Conservation (phyloP, 768 basidiomycete genomes). For the Sporobolomyces pararoseus region DNA sequence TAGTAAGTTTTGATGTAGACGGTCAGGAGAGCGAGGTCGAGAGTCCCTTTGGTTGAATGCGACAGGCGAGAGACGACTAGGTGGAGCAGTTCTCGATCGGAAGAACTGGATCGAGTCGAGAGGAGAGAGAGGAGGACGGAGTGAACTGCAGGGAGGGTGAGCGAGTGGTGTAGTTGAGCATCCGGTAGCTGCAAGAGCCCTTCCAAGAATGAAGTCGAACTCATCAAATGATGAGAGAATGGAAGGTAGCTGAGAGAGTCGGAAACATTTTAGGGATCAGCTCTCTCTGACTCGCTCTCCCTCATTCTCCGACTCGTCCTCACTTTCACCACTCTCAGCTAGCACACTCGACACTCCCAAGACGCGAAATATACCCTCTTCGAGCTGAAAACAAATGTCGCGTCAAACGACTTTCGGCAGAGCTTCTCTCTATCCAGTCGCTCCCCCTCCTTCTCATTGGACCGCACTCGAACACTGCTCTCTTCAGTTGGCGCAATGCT, state of each 20-base stretch:
- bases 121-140: not conserved
- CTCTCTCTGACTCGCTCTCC: not conserved
- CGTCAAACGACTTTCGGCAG: constrained; percentile 6
- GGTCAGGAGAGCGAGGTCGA: constrained; percentile 18
- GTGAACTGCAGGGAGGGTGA: not conserved
- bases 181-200: not conserved
- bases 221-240: constrained; percentile 1
- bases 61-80: constrained; percentile 11
- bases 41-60: not conserved
- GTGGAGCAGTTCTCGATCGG: constrained; percentile 6
- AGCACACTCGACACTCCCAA: not conserved
- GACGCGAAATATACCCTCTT: not conserved
- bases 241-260: no score
- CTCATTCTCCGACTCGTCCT: not conserved
- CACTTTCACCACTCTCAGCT: not conserved
- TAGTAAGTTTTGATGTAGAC: constrained; percentile 22
- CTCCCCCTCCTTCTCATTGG: constrained; percentile 25
- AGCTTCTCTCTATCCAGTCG: constrained; percentile 24
- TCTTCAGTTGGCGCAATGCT: not conserved
- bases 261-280: not conserved
- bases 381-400: not conserved
- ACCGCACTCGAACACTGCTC: constrained; percentile 19
- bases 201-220: not conserved
- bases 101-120: not conserved
- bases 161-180: not conserved